Evolutionary conservation across 1,284 basidiomycete species (phyloP), one percentile per base, ranked within the genome.

Genomic region (Trametes sp.): DNA sequence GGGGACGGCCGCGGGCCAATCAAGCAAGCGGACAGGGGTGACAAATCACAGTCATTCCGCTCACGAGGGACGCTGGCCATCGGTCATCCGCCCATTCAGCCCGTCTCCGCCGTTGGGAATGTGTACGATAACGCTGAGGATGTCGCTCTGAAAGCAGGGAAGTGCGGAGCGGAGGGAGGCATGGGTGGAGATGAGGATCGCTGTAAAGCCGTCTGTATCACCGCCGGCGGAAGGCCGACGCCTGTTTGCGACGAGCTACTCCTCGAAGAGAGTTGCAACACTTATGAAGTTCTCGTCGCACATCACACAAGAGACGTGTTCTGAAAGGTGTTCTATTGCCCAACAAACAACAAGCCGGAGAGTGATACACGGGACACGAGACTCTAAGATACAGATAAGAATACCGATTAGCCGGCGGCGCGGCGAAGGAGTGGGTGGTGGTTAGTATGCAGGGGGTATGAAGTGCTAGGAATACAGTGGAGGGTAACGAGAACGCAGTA

Each of bases 401-500:
- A 62, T 59, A 65, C 31, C 35, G 33, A 65, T 62, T 65, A 62
- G 54, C 59, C 63, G n/a, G 16, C 29, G 44, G 35, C 10, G 13
- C 35, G 51, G 35, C 59, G 52, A 65, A 65, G 29, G 63, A 62
- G 59, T 38, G 63, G 38, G 31, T 52, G 56, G 46, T 45, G 56
- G n/a, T n/a, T n/a, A n/a, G 31, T 58, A 54, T 36, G 52, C 23
- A 54, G 51, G 50, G 63, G 55, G 56, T 61, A 55, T 61, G 51
- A 35, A 36, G 44, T 31, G 60, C 63, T 65, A 65, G 31, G 44
- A 65, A 65, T 65, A 65, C 63, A 65, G 63, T 56, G 23, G 53
- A 41, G 50, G 56, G 44, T 46, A 54, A 42, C 61, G 56, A 29
- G 14, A 50, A 42, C 60, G 55, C 54, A 52, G 46, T 28, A 59